These are phyloP conservation scores for Coprinopsis cinerea DNA, from an alignment of 768 basidiomycete species.

Conservation along the genomic window DNA sequence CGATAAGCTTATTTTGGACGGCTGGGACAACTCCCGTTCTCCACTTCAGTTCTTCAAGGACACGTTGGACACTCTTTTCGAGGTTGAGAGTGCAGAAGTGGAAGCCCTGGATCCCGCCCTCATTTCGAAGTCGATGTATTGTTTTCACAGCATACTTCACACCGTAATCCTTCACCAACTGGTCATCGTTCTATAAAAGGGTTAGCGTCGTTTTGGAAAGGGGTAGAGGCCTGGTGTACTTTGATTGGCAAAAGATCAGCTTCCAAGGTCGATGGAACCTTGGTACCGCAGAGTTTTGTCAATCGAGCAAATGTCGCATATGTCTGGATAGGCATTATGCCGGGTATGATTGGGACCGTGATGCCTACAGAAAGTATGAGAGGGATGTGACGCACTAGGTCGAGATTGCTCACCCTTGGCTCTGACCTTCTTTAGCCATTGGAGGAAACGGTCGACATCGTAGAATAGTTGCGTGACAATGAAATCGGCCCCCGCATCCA, in stretches of 20 bases:
- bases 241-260: conserved; percentile 39
- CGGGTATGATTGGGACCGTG: conserved; percentile 84
- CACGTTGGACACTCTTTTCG: conserved; percentile 87
- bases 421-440: conserved; percentile 72
- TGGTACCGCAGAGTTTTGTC: conserved; percentile 81
- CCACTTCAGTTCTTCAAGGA: conserved; percentile 81
- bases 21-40: conserved; percentile 33
- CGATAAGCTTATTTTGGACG: conserved; percentile 60
- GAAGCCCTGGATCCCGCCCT: conserved; percentile 63
- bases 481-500: conserved; percentile 93
- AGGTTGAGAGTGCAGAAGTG: conserved; percentile 97
- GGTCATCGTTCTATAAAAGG: conserved; percentile 73
- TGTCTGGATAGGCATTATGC: conserved; percentile 97
- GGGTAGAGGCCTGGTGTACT: conserved; percentile 51
- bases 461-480: conserved; percentile 97
- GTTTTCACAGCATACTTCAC: conserved; percentile 78
- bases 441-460: conserved; percentile 81
- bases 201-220: background rate
- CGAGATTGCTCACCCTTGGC: conserved; percentile 49
- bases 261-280: conserved; percentile 39
- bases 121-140: conserved; percentile 52
- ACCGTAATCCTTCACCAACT: conserved; percentile 93
- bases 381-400: background rate
- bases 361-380: conserved; percentile 53
- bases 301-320: conserved; percentile 90